These are phyloP conservation scores for Ustilago esculenta DNA, from an alignment of 1,284 basidiomycete genomes.

Conservation along the genomic window DNA sequence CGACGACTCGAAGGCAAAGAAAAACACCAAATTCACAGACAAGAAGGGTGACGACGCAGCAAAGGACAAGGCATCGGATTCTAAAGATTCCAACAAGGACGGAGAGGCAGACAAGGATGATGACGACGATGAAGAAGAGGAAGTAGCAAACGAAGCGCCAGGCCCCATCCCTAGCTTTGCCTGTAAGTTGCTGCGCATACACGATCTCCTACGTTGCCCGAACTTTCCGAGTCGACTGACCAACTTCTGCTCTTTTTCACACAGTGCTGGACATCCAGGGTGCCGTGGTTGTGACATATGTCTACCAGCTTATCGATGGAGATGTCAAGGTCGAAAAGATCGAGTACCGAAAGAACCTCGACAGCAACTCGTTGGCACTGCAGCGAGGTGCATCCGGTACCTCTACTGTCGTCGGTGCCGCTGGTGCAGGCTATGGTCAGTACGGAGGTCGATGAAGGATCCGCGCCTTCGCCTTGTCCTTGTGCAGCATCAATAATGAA, in stretches of 20 bases:
- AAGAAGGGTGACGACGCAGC: conserved; percentile 22
- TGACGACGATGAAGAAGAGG: conserved; percentile 14
- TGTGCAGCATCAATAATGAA: too few relatives aligned
- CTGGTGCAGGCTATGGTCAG: conserved; percentile 24
- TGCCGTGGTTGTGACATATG: conserved; percentile 62
- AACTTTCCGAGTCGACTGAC: not conserved
- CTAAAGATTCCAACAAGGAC: conserved; percentile 8
- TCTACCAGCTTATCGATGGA: conserved; percentile 65
- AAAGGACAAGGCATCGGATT: conserved; percentile 25
- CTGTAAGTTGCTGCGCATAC: conserved; percentile 23
- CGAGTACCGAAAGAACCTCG: conserved; percentile 61
- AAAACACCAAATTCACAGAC: conserved; percentile 21
- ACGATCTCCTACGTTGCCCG: not conserved
- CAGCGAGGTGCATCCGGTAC: conserved; percentile 24
- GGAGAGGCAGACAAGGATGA: conserved; percentile 10
- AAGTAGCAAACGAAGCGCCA: conserved; percentile 43
- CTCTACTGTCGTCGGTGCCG: conserved; percentile 19
- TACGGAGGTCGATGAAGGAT: conserved; percentile 28
- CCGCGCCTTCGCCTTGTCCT: not conserved
- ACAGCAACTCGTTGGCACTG: conserved; percentile 39
- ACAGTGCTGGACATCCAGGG: conserved; percentile 66
- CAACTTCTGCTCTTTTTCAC: not conserved
- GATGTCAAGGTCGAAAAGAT: conserved; percentile 67
- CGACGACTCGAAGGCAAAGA: conserved; percentile 19
- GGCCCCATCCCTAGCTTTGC: conserved; percentile 58